phyloP scores from a whole-genome alignment of 2,329 filamentous ascomycete species.

The Cytospora mali region DNA sequence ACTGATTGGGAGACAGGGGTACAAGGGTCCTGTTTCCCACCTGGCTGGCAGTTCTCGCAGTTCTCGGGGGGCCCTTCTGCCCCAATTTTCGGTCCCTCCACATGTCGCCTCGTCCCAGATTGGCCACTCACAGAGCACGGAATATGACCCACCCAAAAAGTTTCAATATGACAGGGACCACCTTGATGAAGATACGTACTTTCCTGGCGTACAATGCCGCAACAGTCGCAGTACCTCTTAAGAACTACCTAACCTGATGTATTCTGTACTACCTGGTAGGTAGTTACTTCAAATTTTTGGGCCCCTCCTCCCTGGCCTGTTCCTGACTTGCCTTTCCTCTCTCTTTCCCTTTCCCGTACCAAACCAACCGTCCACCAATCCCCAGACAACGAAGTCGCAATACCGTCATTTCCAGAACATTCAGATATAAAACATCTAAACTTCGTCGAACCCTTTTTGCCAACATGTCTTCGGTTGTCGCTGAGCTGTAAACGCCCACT shows the following conservation, averaged over 20 bases:
- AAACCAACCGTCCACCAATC: slow-evolving; percentile 36
- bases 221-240: too few species aligned
- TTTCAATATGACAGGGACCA: slow-evolving; percentile 19
- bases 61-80: neutral
- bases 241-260: too few species aligned
- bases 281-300: slow-evolving; percentile 33
- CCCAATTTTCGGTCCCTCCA: neutral
- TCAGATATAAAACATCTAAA: slow-evolving; percentile 46
- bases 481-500: slow-evolving; percentile 92
- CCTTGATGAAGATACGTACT: slow-evolving; percentile 5
- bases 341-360: slow-evolving; percentile 38
- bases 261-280: too few species aligned
- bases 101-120: neutral
- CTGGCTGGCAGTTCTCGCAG: too few species aligned
- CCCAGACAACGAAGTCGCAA: slow-evolving; percentile 69
- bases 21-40: neutral
- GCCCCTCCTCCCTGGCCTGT: slow-evolving; percentile 28
- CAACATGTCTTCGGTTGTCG: slow-evolving; percentile 75
- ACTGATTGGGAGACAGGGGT: neutral
- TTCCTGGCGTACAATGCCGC: slow-evolving; percentile 1
- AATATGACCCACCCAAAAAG: slow-evolving; percentile 20
- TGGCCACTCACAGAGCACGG: slow-evolving; percentile 19
- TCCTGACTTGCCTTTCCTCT: slow-evolving; percentile 34
- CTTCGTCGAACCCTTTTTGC: slow-evolving; percentile 67
- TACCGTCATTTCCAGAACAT: slow-evolving; percentile 42